Conservation (phyloP, 2,329 filamentous ascomycete genomes). For the Stromatinia cepivora region DNA sequence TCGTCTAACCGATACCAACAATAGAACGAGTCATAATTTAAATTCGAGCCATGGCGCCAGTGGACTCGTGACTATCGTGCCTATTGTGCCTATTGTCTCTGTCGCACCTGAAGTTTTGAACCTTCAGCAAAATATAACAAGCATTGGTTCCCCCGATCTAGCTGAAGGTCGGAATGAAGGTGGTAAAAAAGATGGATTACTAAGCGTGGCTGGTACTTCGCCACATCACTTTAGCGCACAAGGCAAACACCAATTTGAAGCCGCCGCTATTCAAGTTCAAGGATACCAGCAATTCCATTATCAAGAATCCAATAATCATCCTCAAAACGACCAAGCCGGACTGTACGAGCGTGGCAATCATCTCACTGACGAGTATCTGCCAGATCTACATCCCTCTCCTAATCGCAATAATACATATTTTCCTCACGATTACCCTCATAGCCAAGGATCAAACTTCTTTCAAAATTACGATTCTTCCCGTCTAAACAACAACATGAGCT, state of each 20-base stretch:
- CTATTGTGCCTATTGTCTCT: neutral
- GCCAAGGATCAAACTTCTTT: conserved; percentile 8
- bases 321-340: conserved; percentile 14
- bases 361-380: neutral
- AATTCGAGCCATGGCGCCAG: neutral
- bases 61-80: neutral
- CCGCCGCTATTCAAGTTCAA: conserved; percentile 2
- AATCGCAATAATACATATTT: conserved; percentile 10
- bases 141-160: neutral
- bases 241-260: conserved; percentile 17
- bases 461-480: conserved; percentile 2
- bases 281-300: conserved; percentile 5
- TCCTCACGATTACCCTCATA: neutral
- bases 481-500: conserved; percentile 31
- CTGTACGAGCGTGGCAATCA: conserved; percentile 21
- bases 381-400: neutral
- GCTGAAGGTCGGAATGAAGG: conserved; percentile 11
- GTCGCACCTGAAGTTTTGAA: conserved; percentile 3
- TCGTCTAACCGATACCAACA: neutral
- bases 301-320: conserved; percentile 17
- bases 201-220: conserved; percentile 20
- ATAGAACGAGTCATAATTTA: conserved; percentile 18
- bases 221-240: conserved; percentile 15
- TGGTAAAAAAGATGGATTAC: conserved; percentile 7
- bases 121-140: conserved; percentile 14